A percentile compares a stretch with the other conserved stretches of the same genome.
phyloP scores from a whole-genome alignment of 371 early-diverging fungal genomes.

The Actinomucor elegans region DNA sequence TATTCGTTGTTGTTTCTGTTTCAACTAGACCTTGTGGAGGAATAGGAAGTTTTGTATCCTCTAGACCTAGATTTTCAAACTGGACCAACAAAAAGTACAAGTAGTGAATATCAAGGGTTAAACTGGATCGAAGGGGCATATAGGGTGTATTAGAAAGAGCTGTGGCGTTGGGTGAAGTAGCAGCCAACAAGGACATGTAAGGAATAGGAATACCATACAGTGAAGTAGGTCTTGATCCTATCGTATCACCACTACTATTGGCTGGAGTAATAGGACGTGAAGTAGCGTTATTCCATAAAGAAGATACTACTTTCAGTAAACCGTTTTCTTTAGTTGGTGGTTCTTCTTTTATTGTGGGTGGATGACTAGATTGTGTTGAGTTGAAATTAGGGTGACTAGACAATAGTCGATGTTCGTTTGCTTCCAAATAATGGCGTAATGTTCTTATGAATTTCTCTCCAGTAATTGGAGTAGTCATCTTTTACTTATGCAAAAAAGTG shows the following conservation, averaged over 20 bases:
- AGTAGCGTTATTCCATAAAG: constrained; percentile 16
- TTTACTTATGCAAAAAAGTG: too few species aligned
- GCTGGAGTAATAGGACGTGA: constrained; percentile 9
- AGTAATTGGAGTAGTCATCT: constrained; percentile 36
- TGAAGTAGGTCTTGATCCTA: constrained; percentile 23
- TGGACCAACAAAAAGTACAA: constrained; percentile 60
- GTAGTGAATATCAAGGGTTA: constrained; percentile 61
- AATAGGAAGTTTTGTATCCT: constrained; percentile 41
- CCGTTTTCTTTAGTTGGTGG: constrained; percentile 11
- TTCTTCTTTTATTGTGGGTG: constrained; percentile 9
- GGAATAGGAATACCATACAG: constrained; percentile 29
- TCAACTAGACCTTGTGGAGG: constrained; percentile 38
- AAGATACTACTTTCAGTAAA: constrained; percentile 20
- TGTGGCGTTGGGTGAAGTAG: constrained; percentile 38
- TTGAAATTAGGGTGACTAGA: constrained; percentile 15
- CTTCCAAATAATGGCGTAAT: constrained; percentile 58
- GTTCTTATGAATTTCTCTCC: constrained; percentile 64
- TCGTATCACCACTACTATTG: constrained; percentile 30
- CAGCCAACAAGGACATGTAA: constrained; percentile 49
- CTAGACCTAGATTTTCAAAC: constrained; percentile 61
- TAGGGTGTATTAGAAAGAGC: constrained; percentile 32
- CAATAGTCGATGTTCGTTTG: constrained; percentile 43
- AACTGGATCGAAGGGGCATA: constrained; percentile 39
- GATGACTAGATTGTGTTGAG: not conserved
- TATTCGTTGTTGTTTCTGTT: constrained; percentile 28